These are phyloP conservation scores for Plasmodium relictum DNA, from an alignment of 169 alveolate species.

Conservation along the genomic window DNA sequence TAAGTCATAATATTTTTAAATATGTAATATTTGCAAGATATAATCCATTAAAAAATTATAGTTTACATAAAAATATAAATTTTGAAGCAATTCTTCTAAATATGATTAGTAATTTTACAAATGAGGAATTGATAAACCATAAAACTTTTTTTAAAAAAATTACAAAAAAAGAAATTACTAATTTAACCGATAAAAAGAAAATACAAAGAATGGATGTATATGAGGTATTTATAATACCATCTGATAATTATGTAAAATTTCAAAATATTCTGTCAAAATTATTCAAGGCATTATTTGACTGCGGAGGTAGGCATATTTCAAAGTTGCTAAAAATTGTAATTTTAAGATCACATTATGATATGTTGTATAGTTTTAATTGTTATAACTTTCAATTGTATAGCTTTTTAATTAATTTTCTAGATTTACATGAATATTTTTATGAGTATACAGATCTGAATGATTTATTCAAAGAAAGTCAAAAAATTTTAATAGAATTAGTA, in stretches of 20 bases:
- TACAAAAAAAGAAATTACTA: slow-evolving; percentile 29
- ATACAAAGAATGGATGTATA: slow-evolving; percentile 58
- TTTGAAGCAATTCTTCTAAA: slow-evolving; percentile 62
- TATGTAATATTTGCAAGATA: slow-evolving; percentile 57
- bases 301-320: slow-evolving; percentile 76
- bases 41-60: slow-evolving; percentile 50
- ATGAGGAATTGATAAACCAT: slow-evolving; percentile 27
- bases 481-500: slow-evolving; percentile 47
- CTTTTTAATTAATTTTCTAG: slow-evolving; percentile 30
- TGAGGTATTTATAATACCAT: slow-evolving; percentile 66
- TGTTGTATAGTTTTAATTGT: slow-evolving; percentile 67
- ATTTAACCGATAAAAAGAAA: slow-evolving; percentile 23
- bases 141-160: slow-evolving; percentile 33
- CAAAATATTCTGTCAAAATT: slow-evolving; percentile 36
- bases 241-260: slow-evolving; percentile 42
- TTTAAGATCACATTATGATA: slow-evolving; percentile 54
- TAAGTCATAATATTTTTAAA: slow-evolving; percentile 32
- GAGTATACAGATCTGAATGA: slow-evolving; percentile 30
- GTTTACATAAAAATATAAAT: slow-evolving; percentile 19
- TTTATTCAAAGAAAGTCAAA: slow-evolving; percentile 55
- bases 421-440: slow-evolving; percentile 32
- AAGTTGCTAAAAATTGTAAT: slow-evolving; percentile 55
- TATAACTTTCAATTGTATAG: slow-evolving; percentile 64
- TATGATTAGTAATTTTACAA: slow-evolving; percentile 55
- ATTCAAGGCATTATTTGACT: slow-evolving; percentile 69